phyloP scores from a whole-genome alignment of 164 flowering plant species.

The Vitis amurensis region DNA sequence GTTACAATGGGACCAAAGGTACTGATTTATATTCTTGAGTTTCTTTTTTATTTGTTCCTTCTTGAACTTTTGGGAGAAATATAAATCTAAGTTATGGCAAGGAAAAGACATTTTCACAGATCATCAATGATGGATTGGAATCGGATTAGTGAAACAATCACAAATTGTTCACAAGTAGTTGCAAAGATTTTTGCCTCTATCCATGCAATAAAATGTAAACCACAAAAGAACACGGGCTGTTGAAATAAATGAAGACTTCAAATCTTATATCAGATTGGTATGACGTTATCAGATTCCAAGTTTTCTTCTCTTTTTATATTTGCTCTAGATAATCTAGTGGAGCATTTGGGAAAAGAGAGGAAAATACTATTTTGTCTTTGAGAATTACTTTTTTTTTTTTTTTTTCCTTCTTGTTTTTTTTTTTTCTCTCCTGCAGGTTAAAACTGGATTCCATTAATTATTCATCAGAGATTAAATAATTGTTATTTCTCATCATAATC shows the following conservation, averaged over 20 bases:
- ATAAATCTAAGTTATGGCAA: too few relatives aligned
- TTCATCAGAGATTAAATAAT: background rate
- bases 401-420: too few relatives aligned
- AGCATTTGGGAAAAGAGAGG: background rate
- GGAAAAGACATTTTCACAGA: too few relatives aligned
- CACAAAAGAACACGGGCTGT: too few relatives aligned
- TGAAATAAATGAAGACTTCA: too few relatives aligned
- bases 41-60: conserved; percentile 2
- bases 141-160: too few relatives aligned
- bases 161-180: too few relatives aligned
- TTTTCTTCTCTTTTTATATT: background rate
- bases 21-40: conserved; percentile 6
- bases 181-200: too few relatives aligned
- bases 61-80: too few relatives aligned
- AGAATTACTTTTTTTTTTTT: background rate
- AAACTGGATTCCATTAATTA: background rate
- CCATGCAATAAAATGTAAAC: too few relatives aligned
- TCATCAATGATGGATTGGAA: too few relatives aligned
- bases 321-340: background rate
- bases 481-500: background rate
- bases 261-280: too few relatives aligned
- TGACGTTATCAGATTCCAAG: background rate
- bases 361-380: background rate
- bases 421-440: background rate
- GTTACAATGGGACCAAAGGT: conserved; percentile 97